Conservation (phyloP, 371 early-diverging fungal species). For the Nematocida ausubeli region DNA sequence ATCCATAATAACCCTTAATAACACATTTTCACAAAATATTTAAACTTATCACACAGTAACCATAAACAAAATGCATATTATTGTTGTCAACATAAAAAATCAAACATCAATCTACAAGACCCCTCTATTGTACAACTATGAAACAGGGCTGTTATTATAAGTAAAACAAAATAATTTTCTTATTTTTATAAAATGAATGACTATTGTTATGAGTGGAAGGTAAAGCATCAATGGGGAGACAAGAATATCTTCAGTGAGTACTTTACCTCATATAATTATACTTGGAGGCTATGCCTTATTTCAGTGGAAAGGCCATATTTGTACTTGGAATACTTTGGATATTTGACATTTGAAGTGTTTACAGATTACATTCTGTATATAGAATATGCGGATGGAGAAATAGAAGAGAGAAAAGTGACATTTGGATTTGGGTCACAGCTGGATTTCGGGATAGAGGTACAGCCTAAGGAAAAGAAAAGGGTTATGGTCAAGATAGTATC, state of each 20-base stretch:
- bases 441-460: constrained; percentile 38
- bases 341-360: constrained; percentile 53
- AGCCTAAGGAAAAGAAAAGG: constrained; percentile 24
- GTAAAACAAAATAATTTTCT: constrained; percentile 17
- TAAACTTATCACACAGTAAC: too few relatives aligned
- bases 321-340: constrained; percentile 48
- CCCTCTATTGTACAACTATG: not conserved
- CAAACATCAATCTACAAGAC: too few relatives aligned
- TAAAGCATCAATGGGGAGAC: constrained; percentile 46
- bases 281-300: constrained; percentile 29
- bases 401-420: constrained; percentile 24
- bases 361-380: constrained; percentile 32
- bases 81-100: too few relatives aligned
- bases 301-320: constrained; percentile 27
- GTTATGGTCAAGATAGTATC: constrained; percentile 21
- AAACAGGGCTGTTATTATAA: not conserved
- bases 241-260: constrained; percentile 46
- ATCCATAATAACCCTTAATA: not conserved
- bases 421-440: constrained; percentile 53
- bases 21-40: not conserved
- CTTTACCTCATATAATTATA: constrained; percentile 40
- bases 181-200: constrained; percentile 36
- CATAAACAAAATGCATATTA: too few relatives aligned
- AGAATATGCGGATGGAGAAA: constrained; percentile 44
- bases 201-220: constrained; percentile 39